Evolutionary conservation across 129 eudicot genomes (phyloP).

Genomic region (Escallonia rubra): DNA sequence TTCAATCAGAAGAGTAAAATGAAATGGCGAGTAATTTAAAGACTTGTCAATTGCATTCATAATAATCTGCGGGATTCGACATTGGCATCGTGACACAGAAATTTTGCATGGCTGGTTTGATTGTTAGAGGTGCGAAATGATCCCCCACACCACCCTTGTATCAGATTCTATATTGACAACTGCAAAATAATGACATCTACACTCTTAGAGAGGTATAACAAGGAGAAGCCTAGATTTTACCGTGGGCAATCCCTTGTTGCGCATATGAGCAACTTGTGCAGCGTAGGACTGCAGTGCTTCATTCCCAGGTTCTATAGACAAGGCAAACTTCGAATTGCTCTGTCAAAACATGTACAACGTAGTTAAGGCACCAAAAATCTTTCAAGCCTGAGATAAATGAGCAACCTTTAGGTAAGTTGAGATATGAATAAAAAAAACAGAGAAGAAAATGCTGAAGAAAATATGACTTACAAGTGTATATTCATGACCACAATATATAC

Average conservation of each 20-base stretch:
- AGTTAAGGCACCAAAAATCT: background rate
- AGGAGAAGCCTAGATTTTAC: slow-evolving; percentile 32
- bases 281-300: slow-evolving; percentile 73
- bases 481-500: slow-evolving; percentile 87
- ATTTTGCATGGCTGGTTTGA: no score
- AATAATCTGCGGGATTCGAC: no score
- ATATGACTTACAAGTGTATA: slow-evolving; percentile 70
- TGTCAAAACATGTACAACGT: slow-evolving; percentile 23
- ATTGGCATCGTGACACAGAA: no score
- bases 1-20: no score
- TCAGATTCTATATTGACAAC: background rate
- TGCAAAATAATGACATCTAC: background rate
- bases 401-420: background rate
- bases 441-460: slow-evolving; percentile 7
- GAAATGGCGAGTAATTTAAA: no score
- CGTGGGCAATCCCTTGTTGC: slow-evolving; percentile 82
- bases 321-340: slow-evolving; percentile 95
- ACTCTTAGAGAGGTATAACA: background rate
- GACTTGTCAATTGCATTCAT: no score
- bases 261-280: slow-evolving; percentile 53
- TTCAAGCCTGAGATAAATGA: slow-evolving; percentile 7
- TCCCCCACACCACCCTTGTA: no score
- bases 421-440: background rate
- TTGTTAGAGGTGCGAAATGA: no score
- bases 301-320: slow-evolving; percentile 83